Evolutionary conservation across 2,329 filamentous ascomycete species (phyloP), one percentile per base, ranked within the genome.

Genomic region (Apiospora marii): DNA sequence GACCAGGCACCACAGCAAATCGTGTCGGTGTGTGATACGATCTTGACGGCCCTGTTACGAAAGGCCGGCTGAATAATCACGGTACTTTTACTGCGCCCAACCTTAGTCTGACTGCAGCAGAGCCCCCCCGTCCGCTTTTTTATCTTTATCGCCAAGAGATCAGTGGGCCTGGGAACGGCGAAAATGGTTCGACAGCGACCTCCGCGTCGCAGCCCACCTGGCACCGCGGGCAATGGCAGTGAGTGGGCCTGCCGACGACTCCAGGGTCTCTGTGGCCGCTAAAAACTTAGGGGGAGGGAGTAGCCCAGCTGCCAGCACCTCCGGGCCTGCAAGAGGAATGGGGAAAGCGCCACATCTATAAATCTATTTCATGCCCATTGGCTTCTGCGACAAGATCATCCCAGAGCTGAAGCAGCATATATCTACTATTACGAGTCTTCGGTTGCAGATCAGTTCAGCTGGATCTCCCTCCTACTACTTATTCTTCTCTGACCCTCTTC

Each of bases 281-380:
- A 61, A 61, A 22, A 37, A 61, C 53, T 34, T 61, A 61, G 53
- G 53, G 53, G 53, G 30, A 61, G 58, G 58, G 58, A 64, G 58
- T 37, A 41, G 58, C 58, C 58, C 53, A 53, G 49, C 51, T 30
- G 12, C 51, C 24, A 64, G 58, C 58, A 64, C 8, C 30, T 64
- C 34, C 34, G 30, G 53, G 30, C 19, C 12, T 37, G 30, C 30
- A 61, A 30, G 19, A 64, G 22, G n/a, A 41, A n/a, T 19, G 22
- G 34, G 34, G 30, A 12, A n/a, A 8, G 58, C 27, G 58, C 58
- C 58, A 64, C 58, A n/a, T n/a, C 58, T 64, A 64, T 64, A 64
- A 64, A 64, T 41, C 30, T 41, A 64, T 64, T 64, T 64, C 58
- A 64, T 64, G 58, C 58, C 58, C 58, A 41, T 64, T 1, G 58